Evolutionary conservation across 192 early-diverging fungal genomes (phyloP).

Genomic region (Backusella tarrabulga): DNA sequence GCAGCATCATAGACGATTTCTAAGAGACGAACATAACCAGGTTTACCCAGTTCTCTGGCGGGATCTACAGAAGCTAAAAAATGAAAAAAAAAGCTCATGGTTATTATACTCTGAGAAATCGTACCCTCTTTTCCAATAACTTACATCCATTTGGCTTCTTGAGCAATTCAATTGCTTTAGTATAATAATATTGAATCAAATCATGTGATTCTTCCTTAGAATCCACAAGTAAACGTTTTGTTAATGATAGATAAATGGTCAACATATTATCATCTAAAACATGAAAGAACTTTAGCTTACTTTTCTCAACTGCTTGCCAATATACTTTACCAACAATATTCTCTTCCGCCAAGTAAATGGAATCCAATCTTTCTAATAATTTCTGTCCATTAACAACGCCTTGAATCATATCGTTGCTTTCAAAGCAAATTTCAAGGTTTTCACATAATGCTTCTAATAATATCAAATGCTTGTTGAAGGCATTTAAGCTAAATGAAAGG

Average conservation of each 20-base stretch:
- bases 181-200: background rate
- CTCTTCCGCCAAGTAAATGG: background rate
- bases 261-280: conserved; percentile 13
- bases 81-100: background rate
- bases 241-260: conserved; percentile 7
- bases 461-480: conserved; percentile 14
- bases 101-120: no score
- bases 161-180: background rate
- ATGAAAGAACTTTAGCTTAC: background rate
- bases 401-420: background rate
- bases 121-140: background rate
- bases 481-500: background rate
- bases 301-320: background rate
- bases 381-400: background rate
- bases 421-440: conserved; percentile 17
- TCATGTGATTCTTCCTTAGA: background rate
- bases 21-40: conserved; percentile 6
- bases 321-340: background rate
- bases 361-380: conserved; percentile 1
- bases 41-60: conserved; percentile 20
- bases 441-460: conserved; percentile 21
- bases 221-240: background rate
- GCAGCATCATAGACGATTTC: conserved; percentile 15
- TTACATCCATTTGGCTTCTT: conserved; percentile 5
- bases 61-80: conserved; percentile 1